phyloP scores from a whole-genome alignment of 2,329 filamentous ascomycete genomes.

The Colletotrichum cordylinicola region DNA sequence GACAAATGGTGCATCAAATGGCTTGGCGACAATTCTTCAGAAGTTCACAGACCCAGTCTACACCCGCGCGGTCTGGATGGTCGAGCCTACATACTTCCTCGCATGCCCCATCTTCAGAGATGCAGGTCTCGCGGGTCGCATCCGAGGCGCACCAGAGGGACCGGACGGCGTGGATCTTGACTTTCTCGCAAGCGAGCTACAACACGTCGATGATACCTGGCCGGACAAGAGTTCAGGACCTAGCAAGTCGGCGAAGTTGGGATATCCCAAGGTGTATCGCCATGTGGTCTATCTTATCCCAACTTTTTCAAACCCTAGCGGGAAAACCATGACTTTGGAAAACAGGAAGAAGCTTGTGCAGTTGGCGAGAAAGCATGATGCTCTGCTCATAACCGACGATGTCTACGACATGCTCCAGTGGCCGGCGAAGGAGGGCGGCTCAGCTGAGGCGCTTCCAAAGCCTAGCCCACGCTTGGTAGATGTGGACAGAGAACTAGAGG shows the following conservation, averaged over 20 bases:
- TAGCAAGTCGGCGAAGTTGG: not conserved
- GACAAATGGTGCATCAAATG: conserved; percentile 85
- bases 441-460: conserved; percentile 33
- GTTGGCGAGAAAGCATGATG: conserved; percentile 79
- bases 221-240: not conserved
- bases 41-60: conserved; percentile 81
- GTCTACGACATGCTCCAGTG: conserved; percentile 94
- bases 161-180: conserved; percentile 76
- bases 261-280: conserved; percentile 77
- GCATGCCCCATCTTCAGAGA: conserved; percentile 68
- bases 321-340: conserved; percentile 77
- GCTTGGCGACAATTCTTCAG: conserved; percentile 76
- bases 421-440: conserved; percentile 38
- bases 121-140: conserved; percentile 40
- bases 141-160: conserved; percentile 78
- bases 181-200: conserved; percentile 55
- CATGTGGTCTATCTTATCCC: conserved; percentile 90
- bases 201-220: not conserved
- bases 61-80: conserved; percentile 79
- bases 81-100: conserved; percentile 82
- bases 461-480: conserved; percentile 82
- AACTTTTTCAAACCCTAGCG: conserved; percentile 87
- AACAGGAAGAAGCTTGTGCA: conserved; percentile 72
- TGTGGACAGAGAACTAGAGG: conserved; percentile 58
- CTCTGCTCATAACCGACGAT: conserved; percentile 84